Conservation (phyloP, 106 monocot genomes). For the Acorus calamus region DNA sequence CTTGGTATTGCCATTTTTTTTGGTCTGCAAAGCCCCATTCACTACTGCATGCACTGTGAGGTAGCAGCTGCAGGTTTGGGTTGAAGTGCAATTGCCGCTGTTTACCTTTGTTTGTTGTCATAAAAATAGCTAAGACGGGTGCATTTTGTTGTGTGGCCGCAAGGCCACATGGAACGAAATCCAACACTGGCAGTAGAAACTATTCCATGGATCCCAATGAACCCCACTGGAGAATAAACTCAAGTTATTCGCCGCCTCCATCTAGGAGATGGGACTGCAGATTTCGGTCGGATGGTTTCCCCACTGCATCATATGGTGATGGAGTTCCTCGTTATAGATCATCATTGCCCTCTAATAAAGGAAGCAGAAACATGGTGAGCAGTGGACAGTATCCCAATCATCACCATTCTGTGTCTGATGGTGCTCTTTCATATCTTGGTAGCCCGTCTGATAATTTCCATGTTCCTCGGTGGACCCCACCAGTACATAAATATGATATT, state of each 20-base stretch:
- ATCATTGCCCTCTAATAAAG: constrained; percentile 53
- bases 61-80: no score
- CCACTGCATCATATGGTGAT: constrained; percentile 14
- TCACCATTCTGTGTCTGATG: constrained; percentile 76
- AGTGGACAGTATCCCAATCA: constrained; percentile 50
- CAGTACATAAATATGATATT: constrained; percentile 52
- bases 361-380: constrained; percentile 38
- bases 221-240: constrained; percentile 62
- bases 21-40: no score
- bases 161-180: constrained; percentile 91
- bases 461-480: constrained; percentile 51
- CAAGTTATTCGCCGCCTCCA: constrained; percentile 67
- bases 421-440: constrained; percentile 62
- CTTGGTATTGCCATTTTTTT: no score
- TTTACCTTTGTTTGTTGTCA: background rate
- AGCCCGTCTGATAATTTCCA: constrained; percentile 60
- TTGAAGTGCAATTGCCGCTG: no score
- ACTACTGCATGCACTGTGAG: no score
- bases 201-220: constrained; percentile 65
- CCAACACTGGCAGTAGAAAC: constrained; percentile 37
- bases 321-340: constrained; percentile 34
- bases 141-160: constrained; percentile 93
- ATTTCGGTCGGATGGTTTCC: constrained; percentile 38
- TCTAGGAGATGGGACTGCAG: constrained; percentile 66
- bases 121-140: constrained; percentile 78